These are phyloP conservation scores for Yamadazyma olivae DNA, from an alignment of 805 yeast species.

Conservation along the genomic window DNA sequence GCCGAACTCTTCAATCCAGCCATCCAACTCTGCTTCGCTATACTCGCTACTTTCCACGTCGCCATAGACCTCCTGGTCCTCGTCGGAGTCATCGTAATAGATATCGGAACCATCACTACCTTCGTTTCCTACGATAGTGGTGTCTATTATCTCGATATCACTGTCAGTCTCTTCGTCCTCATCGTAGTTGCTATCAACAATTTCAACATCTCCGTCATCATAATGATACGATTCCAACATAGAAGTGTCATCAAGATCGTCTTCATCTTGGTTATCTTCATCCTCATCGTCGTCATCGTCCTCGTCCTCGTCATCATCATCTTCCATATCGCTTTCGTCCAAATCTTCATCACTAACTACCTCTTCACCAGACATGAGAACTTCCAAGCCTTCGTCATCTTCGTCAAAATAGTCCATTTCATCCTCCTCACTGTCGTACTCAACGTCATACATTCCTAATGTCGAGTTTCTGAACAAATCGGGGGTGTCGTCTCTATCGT, in stretches of 20 bases:
- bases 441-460: constrained; percentile 90
- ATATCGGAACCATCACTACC: constrained; percentile 7
- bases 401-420: constrained; percentile 46
- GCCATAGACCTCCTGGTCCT: constrained; percentile 19
- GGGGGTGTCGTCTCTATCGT: constrained; percentile 67
- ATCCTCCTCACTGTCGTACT: constrained; percentile 55
- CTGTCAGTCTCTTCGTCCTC: constrained; percentile 23
- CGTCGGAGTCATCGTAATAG: constrained; percentile 18
- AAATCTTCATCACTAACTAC: constrained; percentile 24
- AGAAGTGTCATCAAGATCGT: constrained; percentile 39
- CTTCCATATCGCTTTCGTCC: constrained; percentile 36
- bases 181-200: constrained; percentile 37
- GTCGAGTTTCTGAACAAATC: constrained; percentile 86
- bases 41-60: constrained; percentile 29
- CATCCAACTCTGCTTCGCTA: constrained; percentile 36
- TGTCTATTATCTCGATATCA: constrained; percentile 18
- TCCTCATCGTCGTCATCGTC: constrained; percentile 24
- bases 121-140: constrained; percentile 12
- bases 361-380: constrained; percentile 35
- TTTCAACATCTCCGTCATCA: constrained; percentile 23
- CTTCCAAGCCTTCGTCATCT: constrained; percentile 36
- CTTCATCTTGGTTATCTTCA: constrained; percentile 26
- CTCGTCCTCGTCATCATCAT: constrained; percentile 21
- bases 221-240: constrained; percentile 20
- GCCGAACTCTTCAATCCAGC: constrained; percentile 39